These are phyloP conservation scores for Phtheirospermum japonicum DNA, from an alignment of 257 asterid genomes.

Conservation along the genomic window DNA sequence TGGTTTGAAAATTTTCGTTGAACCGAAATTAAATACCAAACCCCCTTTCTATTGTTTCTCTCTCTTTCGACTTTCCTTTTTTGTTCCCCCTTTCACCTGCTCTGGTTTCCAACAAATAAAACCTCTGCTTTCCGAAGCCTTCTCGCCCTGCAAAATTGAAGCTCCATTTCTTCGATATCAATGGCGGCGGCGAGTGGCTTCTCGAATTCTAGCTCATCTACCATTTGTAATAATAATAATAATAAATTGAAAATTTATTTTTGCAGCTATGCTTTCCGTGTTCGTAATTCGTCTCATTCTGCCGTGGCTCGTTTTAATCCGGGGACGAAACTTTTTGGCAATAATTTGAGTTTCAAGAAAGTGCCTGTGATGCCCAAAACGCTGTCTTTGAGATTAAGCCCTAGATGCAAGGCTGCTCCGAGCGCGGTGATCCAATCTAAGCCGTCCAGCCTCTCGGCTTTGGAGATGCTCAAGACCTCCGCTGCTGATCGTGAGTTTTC, in stretches of 20 bases:
- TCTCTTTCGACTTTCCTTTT: too few species aligned
- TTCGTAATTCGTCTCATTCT: slow-evolving; percentile 29
- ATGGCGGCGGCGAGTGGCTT: slow-evolving; percentile 53
- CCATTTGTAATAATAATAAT: not conserved
- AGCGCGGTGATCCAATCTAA: slow-evolving; percentile 37
- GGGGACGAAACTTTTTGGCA: slow-evolving; percentile 23
- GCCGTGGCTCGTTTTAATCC: slow-evolving; percentile 35
- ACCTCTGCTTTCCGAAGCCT: slow-evolving; percentile 26
- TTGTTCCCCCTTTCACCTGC: slow-evolving; percentile 21
- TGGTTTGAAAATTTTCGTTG: too few species aligned
- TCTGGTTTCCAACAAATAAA: slow-evolving; percentile 22
- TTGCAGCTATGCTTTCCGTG: slow-evolving; percentile 22
- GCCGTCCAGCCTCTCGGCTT: slow-evolving; percentile 59
- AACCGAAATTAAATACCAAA: too few species aligned
- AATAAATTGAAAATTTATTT: slow-evolving; percentile 24
- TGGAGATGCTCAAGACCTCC: slow-evolving; percentile 75
- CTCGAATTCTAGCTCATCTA: slow-evolving; percentile 27
- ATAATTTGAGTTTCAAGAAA: slow-evolving; percentile 30
- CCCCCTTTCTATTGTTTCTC: too few species aligned
- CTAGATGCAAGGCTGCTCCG: slow-evolving; percentile 47
- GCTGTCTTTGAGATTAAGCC: slow-evolving; percentile 33
- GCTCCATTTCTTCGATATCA: slow-evolving; percentile 26
- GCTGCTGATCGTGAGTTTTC: slow-evolving; percentile 68
- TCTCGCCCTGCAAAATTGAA: slow-evolving; percentile 25
- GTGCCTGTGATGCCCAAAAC: slow-evolving; percentile 16